Percentiles rank a stretch among this genome's conserved stretches.
These are phyloP conservation scores for Zygosaccharomyces bisporus DNA, from an alignment of 805 yeast species.

Conservation along the genomic window DNA sequence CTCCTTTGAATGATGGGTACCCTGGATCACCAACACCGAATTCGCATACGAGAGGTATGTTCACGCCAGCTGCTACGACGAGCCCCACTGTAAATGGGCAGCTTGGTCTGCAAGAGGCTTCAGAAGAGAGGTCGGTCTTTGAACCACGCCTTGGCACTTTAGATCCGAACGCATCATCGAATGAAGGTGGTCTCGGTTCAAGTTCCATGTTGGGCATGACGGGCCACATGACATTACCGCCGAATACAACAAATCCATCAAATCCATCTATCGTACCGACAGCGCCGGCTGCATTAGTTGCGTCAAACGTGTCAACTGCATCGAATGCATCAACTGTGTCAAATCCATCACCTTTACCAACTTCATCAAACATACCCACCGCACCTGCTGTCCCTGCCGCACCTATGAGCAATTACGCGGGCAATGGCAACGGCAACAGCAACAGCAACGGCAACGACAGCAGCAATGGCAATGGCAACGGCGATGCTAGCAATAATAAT, in stretches of 20 bases:
- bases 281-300: neutral
- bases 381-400: neutral
- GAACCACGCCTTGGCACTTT: constrained; percentile 4
- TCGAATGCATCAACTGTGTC: neutral
- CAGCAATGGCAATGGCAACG: neutral
- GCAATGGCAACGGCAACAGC: neutral
- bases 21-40: constrained; percentile 13
- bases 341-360: neutral
- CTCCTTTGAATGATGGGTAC: constrained; percentile 10
- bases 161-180: constrained; percentile 3
- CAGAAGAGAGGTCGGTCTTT: neutral
- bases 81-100: neutral
- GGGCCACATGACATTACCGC: constrained; percentile 13
- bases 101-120: neutral
- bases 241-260: too few species aligned
- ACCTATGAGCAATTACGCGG: neutral
- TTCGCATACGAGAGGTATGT: constrained; percentile 6
- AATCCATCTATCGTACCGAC: neutral
- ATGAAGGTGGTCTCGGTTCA: neutral
- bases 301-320: neutral
- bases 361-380: neutral
- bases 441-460: too few species aligned
- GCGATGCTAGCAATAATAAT: neutral
- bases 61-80: constrained; percentile 6
- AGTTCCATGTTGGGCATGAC: constrained; percentile 14